A percentile compares a stretch with the other conserved stretches of the same genome.
These are phyloP conservation scores for Coriolopsis trogii DNA, from an alignment of 1,284 basidiomycete genomes.

Conservation along the genomic window DNA sequence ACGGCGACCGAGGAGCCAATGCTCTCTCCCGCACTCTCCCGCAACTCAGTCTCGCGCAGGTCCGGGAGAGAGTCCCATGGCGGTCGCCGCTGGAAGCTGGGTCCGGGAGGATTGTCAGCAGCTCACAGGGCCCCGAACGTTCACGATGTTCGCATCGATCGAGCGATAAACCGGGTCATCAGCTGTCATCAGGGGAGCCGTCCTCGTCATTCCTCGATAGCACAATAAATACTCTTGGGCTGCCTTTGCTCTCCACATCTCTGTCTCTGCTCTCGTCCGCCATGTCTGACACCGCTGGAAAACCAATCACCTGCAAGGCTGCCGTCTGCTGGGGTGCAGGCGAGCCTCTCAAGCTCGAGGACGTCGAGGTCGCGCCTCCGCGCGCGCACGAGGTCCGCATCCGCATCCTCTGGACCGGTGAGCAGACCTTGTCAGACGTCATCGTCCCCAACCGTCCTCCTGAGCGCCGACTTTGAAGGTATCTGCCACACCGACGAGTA, in stretches of 20 bases:
- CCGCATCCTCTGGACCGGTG: slow-evolving; percentile 87
- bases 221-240: no score
- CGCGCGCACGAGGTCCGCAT: slow-evolving; percentile 92
- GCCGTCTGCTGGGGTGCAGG: slow-evolving; percentile 97
- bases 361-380: slow-evolving; percentile 93
- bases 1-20: slow-evolving; percentile 3
- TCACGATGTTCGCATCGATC: slow-evolving; percentile 24
- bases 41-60: slow-evolving; percentile 14
- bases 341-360: slow-evolving; percentile 87
- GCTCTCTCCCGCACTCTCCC: slow-evolving; percentile 13
- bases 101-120: no score
- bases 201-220: no score
- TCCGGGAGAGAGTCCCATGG: slow-evolving; percentile 13
- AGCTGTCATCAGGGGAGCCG: no score
- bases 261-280: background rate
- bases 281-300: slow-evolving; percentile 73
- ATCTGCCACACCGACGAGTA: slow-evolving; percentile 99
- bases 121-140: no score
- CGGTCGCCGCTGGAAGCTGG: background rate
- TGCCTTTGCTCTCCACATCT: slow-evolving; percentile 5
- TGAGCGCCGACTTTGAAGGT: slow-evolving; percentile 47
- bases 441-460: no score
- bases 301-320: slow-evolving; percentile 90
- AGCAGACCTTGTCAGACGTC: slow-evolving; percentile 25
- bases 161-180: slow-evolving; percentile 28